Conservation (phyloP, 768 basidiomycete genomes). For the Mycena indigotica region DNA sequence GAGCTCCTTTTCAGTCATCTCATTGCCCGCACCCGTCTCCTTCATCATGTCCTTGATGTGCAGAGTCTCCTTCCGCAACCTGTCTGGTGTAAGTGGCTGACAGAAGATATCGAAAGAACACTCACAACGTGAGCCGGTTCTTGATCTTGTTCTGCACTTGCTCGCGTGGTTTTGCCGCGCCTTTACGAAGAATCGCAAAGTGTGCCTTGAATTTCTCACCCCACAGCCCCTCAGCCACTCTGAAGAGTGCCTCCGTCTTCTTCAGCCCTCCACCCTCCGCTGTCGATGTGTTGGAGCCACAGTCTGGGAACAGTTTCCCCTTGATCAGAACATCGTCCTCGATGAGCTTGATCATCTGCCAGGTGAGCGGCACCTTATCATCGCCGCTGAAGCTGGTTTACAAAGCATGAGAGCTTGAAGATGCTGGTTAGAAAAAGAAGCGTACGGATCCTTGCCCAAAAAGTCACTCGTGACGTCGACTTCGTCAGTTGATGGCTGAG, state of each 20-base stretch:
- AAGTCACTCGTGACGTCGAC: neutral
- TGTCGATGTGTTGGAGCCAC: neutral
- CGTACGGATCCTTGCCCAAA: neutral
- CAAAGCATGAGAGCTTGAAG: neutral
- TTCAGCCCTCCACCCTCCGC: neutral
- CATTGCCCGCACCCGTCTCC: neutral
- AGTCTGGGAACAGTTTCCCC: neutral
- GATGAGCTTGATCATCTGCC: neutral
- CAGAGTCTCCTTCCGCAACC: neutral
- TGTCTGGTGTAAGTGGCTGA: neutral
- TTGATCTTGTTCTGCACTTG: neutral
- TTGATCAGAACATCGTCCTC: neutral
- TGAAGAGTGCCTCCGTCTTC: neutral
- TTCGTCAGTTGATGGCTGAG: too few relatives aligned
- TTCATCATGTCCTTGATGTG: neutral
- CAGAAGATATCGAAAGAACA: neutral
- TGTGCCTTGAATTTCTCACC: neutral
- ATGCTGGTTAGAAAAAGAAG: neutral
- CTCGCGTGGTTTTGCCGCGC: neutral
- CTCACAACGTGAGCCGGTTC: neutral
- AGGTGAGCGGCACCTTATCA: neutral
- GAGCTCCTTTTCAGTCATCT: constrained; percentile 3
- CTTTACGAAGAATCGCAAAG: neutral
- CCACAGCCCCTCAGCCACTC: neutral
- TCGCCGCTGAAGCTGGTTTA: neutral